Base-by-base conservation (phyloP, 225 moss, liverwort and hornwort genomes). In the Neckera pumila region DNA sequence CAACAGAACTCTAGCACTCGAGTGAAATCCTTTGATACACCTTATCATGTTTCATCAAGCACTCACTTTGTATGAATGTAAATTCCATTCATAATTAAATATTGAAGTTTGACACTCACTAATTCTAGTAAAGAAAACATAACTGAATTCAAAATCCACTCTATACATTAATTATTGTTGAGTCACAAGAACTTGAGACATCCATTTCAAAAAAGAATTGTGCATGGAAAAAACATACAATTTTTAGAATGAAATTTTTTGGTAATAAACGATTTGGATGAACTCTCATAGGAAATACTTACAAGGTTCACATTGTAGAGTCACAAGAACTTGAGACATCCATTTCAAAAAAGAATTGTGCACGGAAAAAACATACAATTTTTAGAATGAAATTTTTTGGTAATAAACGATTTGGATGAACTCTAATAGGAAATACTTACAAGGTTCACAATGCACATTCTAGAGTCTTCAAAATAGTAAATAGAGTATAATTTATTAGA, bases 401-500 rank as follows among this genome's bases (percentile, higher is more conserved):
- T 28, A 28, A 58, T 27, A 12, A 28, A 28, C 17, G 58, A 27
- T 27, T 26, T 1, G 11, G 4, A 58, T 40, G 28, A 58, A 12
- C 28, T n/a, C 40, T 58, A 2, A 7, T 20, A 31, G 1, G 2
- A 30, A 61, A 22, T 45, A 45, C 4, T 7, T 45, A 45, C 0
- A 62, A 26, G 6, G 43, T 33, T 60, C 45, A 21, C n/a, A 21
- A n/a, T n/a, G n/a, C n/a, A n/a, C n/a, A 9, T 20, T 60, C 21
- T 1, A 19, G 0, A 28, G 6, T 80, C 14, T 43, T 42, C 9
- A 2, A 26, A 40, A 7, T 10, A 18, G 3, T 59, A 2, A 18
- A 12, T 28, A 18, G 19, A 18, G 1, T n/a, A 28, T 0, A 79
- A 1, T 59, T 28, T 40, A 19, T 30, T 19, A 42, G 30, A 79